Percentiles rank a stretch among this genome's conserved stretches.
Conservation (phyloP, 306 rosid species). For the Gillenia trifoliata region DNA sequence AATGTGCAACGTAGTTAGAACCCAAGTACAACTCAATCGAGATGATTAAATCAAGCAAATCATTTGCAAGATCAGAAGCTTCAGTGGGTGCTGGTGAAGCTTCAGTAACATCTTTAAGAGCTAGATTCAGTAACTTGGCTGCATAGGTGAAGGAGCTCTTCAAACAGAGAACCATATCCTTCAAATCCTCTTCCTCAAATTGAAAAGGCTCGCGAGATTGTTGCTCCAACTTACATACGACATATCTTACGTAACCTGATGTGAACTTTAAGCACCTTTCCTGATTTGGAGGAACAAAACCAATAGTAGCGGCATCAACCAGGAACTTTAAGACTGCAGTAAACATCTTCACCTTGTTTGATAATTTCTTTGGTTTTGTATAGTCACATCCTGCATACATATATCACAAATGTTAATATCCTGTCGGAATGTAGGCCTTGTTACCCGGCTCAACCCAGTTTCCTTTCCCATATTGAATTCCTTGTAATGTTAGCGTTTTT, state of each 20-base stretch:
- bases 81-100: constrained; percentile 31
- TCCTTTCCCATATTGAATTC: no score
- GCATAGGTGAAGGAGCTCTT: constrained; percentile 77
- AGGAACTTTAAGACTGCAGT: constrained; percentile 68
- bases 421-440: no score
- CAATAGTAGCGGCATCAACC: constrained; percentile 54
- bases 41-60: constrained; percentile 61
- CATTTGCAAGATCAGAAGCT: constrained; percentile 55
- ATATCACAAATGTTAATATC: background rate
- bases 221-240: constrained; percentile 32
- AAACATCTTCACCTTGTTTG: constrained; percentile 62
- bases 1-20: constrained; percentile 49
- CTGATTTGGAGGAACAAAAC: constrained; percentile 42
- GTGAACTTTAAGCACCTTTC: constrained; percentile 55
- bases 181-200: constrained; percentile 51
- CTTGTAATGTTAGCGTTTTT: no score
- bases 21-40: constrained; percentile 56
- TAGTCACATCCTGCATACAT: constrained; percentile 36
- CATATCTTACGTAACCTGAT: constrained; percentile 38
- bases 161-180: constrained; percentile 44
- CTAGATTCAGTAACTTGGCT: constrained; percentile 55
- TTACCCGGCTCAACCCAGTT: no score
- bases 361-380: constrained; percentile 31
- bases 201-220: constrained; percentile 29
- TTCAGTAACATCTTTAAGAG: constrained; percentile 39